A percentile compares a stretch with the other conserved stretches of the same genome.
Evolutionary conservation across 257 asterid genomes (phyloP).

Genomic region (Solanum neorickii): DNA sequence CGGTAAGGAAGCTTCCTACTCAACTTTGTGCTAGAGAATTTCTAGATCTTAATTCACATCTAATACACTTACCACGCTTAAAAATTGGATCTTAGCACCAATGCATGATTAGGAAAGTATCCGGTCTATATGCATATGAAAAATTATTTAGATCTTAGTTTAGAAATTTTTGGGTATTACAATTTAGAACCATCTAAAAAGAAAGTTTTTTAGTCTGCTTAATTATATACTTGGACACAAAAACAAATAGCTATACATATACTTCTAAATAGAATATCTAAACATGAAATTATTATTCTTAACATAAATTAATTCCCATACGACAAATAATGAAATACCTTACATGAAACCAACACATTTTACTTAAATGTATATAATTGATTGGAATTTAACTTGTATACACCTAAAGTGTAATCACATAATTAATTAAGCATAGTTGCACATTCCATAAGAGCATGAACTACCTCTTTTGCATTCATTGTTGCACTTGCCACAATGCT

Average conservation of each 20-base stretch:
- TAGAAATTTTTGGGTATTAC: not conserved
- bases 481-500: conserved; percentile 23
- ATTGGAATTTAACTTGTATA: not conserved
- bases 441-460: conserved; percentile 15
- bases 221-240: not conserved
- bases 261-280: not conserved
- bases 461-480: conserved; percentile 15
- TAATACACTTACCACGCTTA: not conserved
- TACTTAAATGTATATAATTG: not conserved
- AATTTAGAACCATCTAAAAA: not conserved
- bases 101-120: not conserved
- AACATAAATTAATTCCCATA: not conserved
- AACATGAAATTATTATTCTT: not conserved
- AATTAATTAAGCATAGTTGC: conserved; percentile 13
- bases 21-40: not conserved
- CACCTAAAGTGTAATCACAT: not conserved
- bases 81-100: not conserved
- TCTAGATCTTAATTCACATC: not conserved
- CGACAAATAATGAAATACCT: not conserved
- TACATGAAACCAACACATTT: not conserved
- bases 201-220: not conserved
- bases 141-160: not conserved
- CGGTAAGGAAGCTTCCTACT: not conserved
- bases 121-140: not conserved
- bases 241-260: not conserved